These are phyloP conservation scores for Agaricus sinodeliciosus DNA, from an alignment of 768 basidiomycete genomes.

Conservation along the genomic window DNA sequence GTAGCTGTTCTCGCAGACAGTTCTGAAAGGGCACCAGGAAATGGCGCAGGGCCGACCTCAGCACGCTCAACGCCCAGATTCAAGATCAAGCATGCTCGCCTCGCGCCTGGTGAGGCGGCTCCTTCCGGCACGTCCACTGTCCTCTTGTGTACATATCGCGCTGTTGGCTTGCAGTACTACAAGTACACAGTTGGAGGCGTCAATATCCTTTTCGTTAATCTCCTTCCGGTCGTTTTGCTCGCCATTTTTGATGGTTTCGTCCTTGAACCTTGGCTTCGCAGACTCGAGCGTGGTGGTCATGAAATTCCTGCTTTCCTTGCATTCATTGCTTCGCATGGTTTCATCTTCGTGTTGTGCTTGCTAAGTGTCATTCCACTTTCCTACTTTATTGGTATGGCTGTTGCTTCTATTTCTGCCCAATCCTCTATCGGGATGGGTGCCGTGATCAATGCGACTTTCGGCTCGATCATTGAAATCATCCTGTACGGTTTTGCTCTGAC, in stretches of 20 bases:
- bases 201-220: conserved; percentile 97
- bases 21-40: conserved; percentile 14
- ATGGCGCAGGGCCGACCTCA: conserved; percentile 15
- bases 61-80: conserved; percentile 31
- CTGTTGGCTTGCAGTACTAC: conserved; percentile 88
- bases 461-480: conserved; percentile 96
- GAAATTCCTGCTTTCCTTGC: conserved; percentile 60
- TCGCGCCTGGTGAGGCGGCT: conserved; percentile 84
- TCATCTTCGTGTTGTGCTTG: conserved; percentile 81
- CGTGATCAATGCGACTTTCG: conserved; percentile 98
- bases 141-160: conserved; percentile 90
- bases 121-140: conserved; percentile 84
- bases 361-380: conserved; percentile 93
- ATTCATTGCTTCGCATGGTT: conserved; percentile 61
- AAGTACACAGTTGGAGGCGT: conserved; percentile 99
- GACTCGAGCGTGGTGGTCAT: conserved; percentile 43
- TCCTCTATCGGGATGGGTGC: conserved; percentile 99
- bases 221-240: conserved; percentile 89
- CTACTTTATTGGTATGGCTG: conserved; percentile 99
- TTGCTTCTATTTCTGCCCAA: conserved; percentile 97
- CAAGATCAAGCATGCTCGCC: conserved; percentile 63
- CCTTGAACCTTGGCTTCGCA: conserved; percentile 64
- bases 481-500: conserved; percentile 86
- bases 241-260: conserved; percentile 92
- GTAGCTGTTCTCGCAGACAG: conserved; percentile 46